phyloP scores from a whole-genome alignment of 1,284 basidiomycete species.

The Puccinia novopanici region DNA sequence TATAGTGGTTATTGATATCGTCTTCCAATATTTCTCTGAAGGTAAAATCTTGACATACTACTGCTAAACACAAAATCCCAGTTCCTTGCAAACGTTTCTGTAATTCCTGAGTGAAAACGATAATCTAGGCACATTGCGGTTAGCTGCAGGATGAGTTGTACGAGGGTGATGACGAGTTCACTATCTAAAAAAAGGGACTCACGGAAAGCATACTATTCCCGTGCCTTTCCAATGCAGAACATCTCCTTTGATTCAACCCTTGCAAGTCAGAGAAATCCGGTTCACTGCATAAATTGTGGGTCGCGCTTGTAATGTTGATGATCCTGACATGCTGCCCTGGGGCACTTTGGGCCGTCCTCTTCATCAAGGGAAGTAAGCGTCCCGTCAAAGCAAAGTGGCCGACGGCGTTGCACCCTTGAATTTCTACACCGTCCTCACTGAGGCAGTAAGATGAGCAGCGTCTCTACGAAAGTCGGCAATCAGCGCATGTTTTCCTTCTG shows the following conservation, averaged over 20 bases:
- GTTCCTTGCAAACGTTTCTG: slow-evolving; percentile 53
- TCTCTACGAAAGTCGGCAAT: background rate
- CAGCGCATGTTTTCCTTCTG: background rate
- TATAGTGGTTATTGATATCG: background rate
- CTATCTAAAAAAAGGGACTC: background rate
- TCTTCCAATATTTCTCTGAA: background rate
- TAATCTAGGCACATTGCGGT: slow-evolving; percentile 37
- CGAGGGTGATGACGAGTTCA: background rate
- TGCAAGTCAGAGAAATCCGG: slow-evolving; percentile 34
- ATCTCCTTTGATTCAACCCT: slow-evolving; percentile 35
- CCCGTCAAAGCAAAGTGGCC: slow-evolving; percentile 42
- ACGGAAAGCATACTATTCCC: slow-evolving; percentile 46
- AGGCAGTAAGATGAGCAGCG: slow-evolving; percentile 20
- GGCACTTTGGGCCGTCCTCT: slow-evolving; percentile 10
- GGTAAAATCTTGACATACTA: background rate
- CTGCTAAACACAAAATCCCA: slow-evolving; percentile 51
- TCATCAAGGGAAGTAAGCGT: slow-evolving; percentile 16
- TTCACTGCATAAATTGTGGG: slow-evolving; percentile 20
- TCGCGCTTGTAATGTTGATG: slow-evolving; percentile 31
- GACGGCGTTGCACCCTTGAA: slow-evolving; percentile 40
- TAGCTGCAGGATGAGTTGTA: background rate
- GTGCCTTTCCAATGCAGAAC: slow-evolving; percentile 12
- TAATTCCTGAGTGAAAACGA: slow-evolving; percentile 53
- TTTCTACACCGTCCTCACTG: slow-evolving; percentile 39
- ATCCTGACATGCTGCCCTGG: slow-evolving; percentile 14